A percentile compares a stretch with the other conserved stretches of the same genome.
Evolutionary conservation across 169 alveolate genomes (phyloP).

Genomic region (Babesia bovis): DNA sequence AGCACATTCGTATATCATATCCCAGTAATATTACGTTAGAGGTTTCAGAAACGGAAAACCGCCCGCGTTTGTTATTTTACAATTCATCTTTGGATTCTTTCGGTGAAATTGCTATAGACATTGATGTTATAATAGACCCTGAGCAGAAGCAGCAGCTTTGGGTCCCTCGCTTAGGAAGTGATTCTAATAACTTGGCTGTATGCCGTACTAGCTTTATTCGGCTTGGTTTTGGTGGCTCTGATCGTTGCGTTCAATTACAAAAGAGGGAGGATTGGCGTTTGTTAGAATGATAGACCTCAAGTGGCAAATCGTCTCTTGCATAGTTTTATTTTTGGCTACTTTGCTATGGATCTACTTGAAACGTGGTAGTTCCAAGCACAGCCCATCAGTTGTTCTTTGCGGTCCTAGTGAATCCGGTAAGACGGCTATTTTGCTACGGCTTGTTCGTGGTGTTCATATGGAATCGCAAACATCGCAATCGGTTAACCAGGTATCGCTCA

Average conservation of each 20-base stretch:
- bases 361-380: neutral
- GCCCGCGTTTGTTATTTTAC: constrained; percentile 3
- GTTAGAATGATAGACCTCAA: constrained; percentile 1
- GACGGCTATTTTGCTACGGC: constrained; percentile 1
- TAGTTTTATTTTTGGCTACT: neutral
- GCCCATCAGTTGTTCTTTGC: constrained; percentile 3
- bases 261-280: constrained; percentile 27
- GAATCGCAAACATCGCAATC: constrained; percentile 41
- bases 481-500: constrained; percentile 3
- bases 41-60: neutral
- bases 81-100: constrained; percentile 26
- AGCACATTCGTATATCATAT: constrained; percentile 6
- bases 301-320: neutral
- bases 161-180: constrained; percentile 21
- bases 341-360: neutral
- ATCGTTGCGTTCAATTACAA: neutral
- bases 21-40: neutral
- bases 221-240: constrained; percentile 13
- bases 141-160: constrained; percentile 2
- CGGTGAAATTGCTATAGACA: neutral
- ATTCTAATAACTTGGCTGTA: constrained; percentile 4
- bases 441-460: constrained; percentile 13
- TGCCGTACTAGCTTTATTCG: constrained; percentile 3
- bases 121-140: neutral
- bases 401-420: constrained; percentile 31